phyloP scores from a whole-genome alignment of 2,329 filamentous ascomycete genomes.

The Cadophora sp. region DNA sequence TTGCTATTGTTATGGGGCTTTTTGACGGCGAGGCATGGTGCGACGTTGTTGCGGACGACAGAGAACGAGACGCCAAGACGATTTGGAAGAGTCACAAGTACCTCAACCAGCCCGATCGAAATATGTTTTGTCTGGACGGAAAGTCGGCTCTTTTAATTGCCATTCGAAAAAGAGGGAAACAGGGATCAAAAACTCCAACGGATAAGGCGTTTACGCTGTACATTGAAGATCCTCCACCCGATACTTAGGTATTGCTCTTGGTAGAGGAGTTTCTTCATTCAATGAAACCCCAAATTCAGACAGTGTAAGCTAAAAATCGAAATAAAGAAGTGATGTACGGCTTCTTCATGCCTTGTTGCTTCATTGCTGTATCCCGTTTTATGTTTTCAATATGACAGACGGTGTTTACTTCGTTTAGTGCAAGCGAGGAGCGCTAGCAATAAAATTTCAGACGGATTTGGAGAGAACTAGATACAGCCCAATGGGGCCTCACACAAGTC shows the following conservation, averaged over 20 bases:
- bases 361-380: too few relatives aligned
- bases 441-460: too few relatives aligned
- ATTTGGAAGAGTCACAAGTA: constrained; percentile 2
- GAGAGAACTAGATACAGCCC: too few relatives aligned
- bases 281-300: too few relatives aligned
- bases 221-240: neutral
- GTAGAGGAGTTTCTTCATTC: too few relatives aligned
- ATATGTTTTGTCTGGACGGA: neutral
- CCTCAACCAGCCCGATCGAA: neutral
- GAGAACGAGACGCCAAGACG: neutral
- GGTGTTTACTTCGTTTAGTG: too few relatives aligned
- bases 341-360: too few relatives aligned
- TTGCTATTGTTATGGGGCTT: neutral
- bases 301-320: too few relatives aligned
- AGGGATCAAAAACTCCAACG: neutral
- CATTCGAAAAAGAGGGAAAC: neutral
- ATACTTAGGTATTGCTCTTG: neutral
- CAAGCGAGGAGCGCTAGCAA: too few relatives aligned
- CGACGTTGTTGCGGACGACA: neutral
- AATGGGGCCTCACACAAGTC: too few relatives aligned
- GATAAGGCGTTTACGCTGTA: neutral
- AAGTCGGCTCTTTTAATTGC: neutral
- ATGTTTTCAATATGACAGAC: too few relatives aligned
- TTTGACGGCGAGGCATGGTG: neutral
- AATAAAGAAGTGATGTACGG: too few relatives aligned